Evolutionary conservation across 257 asterid genomes (phyloP).

Genomic region (Primulina tabacum): DNA sequence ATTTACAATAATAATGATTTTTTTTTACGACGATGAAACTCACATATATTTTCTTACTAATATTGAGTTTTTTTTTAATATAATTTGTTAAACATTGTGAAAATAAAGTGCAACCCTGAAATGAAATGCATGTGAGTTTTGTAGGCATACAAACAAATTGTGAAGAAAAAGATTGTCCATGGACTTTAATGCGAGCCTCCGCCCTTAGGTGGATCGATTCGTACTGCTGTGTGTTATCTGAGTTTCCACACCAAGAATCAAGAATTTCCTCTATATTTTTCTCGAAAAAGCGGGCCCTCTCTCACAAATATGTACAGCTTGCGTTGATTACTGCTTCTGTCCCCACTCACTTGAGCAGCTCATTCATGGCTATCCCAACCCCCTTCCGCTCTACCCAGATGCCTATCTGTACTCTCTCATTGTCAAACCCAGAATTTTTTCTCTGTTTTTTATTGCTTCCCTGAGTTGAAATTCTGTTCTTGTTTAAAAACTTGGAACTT

Average conservation of each 20-base stretch:
- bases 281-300: conserved; percentile 41
- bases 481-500: background rate
- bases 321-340: conserved; percentile 51
- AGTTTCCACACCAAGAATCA: conserved; percentile 31
- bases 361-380: conserved; percentile 77
- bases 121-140: conserved; percentile 31
- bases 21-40: too few species aligned
- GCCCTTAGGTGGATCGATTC: conserved; percentile 24
- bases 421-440: conserved; percentile 18
- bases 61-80: too few species aligned
- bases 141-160: conserved; percentile 14
- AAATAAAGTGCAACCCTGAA: too few species aligned
- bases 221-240: conserved; percentile 5
- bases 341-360: conserved; percentile 73
- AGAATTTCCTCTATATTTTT: conserved; percentile 22
- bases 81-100: too few species aligned
- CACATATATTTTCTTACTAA: too few species aligned
- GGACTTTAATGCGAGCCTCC: conserved; percentile 47
- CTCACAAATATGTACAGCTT: conserved; percentile 48
- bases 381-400: conserved; percentile 23
- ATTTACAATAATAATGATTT: too few species aligned
- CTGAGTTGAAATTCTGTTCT: conserved; percentile 22
- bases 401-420: conserved; percentile 32
- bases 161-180: conserved; percentile 25
- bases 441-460: conserved; percentile 5